Percentiles rank a stretch among this genome's conserved stretches.
phyloP scores from a whole-genome alignment of 176 grass and related monocot genomes.

The Oryza brachyantha region DNA sequence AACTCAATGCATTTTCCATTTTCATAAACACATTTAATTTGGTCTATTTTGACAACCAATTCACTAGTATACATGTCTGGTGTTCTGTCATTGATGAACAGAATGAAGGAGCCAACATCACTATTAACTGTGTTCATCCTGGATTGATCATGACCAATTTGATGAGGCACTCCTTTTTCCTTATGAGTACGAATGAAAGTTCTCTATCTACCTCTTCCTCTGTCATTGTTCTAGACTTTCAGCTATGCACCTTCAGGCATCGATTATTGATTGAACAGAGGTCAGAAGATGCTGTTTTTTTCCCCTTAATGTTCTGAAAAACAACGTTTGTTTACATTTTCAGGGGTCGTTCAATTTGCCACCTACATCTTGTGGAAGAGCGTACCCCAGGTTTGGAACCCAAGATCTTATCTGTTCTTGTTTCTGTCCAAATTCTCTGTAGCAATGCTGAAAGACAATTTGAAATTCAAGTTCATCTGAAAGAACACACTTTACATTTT shows the following conservation, averaged over 20 bases:
- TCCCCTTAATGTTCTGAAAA: background rate
- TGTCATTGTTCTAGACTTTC: background rate
- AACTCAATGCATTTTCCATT: background rate
- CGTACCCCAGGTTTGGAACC: constrained; percentile 69
- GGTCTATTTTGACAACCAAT: background rate
- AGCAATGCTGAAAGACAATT: background rate
- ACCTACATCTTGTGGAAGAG: constrained; percentile 87
- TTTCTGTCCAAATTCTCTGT: background rate
- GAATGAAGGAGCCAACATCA: constrained; percentile 85
- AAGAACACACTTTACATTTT: background rate
- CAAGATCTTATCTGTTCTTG: constrained; percentile 8
- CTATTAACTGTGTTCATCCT: constrained; percentile 84
- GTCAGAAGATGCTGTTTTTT: background rate
- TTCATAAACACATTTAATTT: background rate
- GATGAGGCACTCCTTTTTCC: constrained; percentile 77
- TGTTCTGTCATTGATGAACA: constrained; percentile 34
- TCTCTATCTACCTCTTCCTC: background rate
- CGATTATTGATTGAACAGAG: background rate
- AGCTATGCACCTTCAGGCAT: background rate
- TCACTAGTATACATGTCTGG: background rate
- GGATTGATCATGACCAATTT: constrained; percentile 98
- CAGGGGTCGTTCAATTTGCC: constrained; percentile 57
- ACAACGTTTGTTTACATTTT: constrained; percentile 15
- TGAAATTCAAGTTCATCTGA: background rate
- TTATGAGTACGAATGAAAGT: constrained; percentile 64